phyloP scores from a whole-genome alignment of 192 early-diverging fungal genomes.

The Podila epicladia region DNA sequence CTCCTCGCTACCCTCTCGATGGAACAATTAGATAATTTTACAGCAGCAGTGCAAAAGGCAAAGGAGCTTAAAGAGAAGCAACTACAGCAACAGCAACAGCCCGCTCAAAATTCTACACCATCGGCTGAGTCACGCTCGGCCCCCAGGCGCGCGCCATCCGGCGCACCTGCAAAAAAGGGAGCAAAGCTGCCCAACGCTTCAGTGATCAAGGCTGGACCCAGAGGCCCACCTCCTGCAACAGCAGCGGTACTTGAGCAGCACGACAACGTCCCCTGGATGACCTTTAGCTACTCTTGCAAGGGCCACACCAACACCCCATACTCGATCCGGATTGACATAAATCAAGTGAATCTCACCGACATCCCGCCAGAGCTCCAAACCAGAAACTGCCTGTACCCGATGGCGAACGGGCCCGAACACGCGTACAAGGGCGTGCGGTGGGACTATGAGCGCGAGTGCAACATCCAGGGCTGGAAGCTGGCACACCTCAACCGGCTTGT shows the following conservation, averaged over 20 bases:
- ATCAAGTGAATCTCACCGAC: conserved; percentile 56
- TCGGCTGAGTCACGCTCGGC: too few relatives aligned
- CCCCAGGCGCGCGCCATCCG: not conserved
- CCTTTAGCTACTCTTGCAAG: conserved; percentile 75
- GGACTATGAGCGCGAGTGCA: conserved; percentile 88
- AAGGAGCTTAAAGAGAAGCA: not conserved
- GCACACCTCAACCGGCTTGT: conserved; percentile 76
- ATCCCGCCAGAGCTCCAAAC: conserved; percentile 69
- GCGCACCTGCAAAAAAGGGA: not conserved
- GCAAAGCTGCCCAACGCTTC: not conserved
- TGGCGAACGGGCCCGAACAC: conserved; percentile 70
- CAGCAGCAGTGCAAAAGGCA: not conserved
- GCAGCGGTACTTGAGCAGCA: conserved; percentile 43
- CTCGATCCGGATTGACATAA: conserved; percentile 79
- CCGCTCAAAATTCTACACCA: too few relatives aligned
- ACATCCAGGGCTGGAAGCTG: conserved; percentile 87
- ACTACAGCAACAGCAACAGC: not conserved
- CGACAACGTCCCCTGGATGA: conserved; percentile 74
- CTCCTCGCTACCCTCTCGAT: not conserved
- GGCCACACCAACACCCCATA: conserved; percentile 64
- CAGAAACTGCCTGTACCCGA: conserved; percentile 87
- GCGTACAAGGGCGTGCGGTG: conserved; percentile 86
- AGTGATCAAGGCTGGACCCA: not conserved
- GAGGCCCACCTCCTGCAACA: conserved; percentile 6
- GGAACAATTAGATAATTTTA: not conserved